These are phyloP conservation scores for Gliomastix tumulicola DNA, from an alignment of 2,329 filamentous ascomycete genomes.

Conservation along the genomic window DNA sequence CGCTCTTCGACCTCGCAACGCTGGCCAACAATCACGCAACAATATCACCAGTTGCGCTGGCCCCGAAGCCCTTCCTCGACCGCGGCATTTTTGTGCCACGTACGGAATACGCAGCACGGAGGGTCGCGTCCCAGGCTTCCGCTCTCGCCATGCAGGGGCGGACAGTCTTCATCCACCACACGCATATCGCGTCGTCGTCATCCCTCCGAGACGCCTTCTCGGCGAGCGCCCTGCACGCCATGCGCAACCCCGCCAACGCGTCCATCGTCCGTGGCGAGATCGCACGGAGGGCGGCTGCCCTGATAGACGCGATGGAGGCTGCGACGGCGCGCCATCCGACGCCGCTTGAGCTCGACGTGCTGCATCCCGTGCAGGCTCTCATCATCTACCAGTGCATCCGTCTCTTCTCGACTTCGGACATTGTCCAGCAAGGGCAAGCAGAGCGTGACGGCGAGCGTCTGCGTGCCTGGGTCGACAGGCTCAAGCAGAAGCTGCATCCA, in stretches of 20 bases:
- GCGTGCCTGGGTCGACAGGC: background rate
- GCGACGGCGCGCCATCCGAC: background rate
- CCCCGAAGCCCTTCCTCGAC: background rate
- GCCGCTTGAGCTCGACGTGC: background rate
- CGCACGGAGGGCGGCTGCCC: background rate
- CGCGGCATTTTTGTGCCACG: background rate
- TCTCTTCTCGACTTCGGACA: conserved; percentile 5
- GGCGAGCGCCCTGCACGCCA: conserved; percentile 1
- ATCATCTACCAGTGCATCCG: conserved; percentile 8
- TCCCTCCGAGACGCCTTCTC: conserved; percentile 1
- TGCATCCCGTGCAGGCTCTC: conserved; percentile 7
- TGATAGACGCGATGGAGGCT: background rate
- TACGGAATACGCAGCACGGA: background rate
- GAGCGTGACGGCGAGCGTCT: background rate
- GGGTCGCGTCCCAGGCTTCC: background rate
- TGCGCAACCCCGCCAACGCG: background rate
- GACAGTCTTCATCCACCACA: background rate
- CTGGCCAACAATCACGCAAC: no score
- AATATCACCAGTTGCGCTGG: background rate
- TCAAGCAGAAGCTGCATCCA: no score
- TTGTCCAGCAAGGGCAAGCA: conserved; percentile 11
- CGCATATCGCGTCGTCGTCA: background rate
- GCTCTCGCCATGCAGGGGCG: background rate
- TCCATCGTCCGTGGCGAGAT: background rate
- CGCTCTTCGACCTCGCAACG: background rate